Percentiles rank a stretch among this genome's conserved stretches.
These are phyloP conservation scores for Aspergillus phoenicis DNA, from an alignment of 2,329 filamentous ascomycete species.

Conservation along the genomic window DNA sequence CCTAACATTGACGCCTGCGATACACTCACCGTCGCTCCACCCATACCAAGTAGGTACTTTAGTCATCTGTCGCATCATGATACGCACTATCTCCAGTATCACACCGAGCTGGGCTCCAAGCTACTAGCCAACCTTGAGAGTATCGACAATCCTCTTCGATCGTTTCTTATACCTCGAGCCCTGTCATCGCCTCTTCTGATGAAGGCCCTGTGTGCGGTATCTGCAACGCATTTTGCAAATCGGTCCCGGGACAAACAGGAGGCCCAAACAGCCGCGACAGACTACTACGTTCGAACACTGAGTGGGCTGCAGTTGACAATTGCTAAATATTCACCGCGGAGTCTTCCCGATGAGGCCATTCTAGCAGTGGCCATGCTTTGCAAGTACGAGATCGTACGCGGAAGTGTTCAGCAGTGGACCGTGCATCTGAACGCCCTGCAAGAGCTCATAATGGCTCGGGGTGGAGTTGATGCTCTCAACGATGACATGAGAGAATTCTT, in stretches of 20 bases:
- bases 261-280: conserved; percentile 33
- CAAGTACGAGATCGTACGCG: conserved; percentile 43
- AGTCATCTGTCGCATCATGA: conserved; percentile 35
- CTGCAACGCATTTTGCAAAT: conserved; percentile 41
- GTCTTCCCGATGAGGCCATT: conserved; percentile 35
- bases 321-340: conserved; percentile 17
- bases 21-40: conserved; percentile 16
- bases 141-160: conserved; percentile 39
- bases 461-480: conserved; percentile 34
- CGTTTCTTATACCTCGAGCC: conserved; percentile 40
- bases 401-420: conserved; percentile 42
- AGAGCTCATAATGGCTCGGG: conserved; percentile 35
- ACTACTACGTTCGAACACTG: conserved; percentile 39
- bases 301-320: conserved; percentile 35
- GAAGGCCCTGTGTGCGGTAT: conserved; percentile 42
- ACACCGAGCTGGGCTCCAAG: conserved; percentile 38
- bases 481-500: conserved; percentile 36
- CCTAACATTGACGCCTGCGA: neutral
- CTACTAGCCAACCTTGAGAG: conserved; percentile 42
- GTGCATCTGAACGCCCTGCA: conserved; percentile 41
- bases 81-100: conserved; percentile 42
- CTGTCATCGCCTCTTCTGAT: conserved; percentile 39
- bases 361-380: conserved; percentile 41
- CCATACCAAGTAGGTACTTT: conserved; percentile 22
- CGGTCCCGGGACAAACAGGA: conserved; percentile 26